Base-by-base conservation (phyloP, 1,139 yeast species). In the Candida sanyaensis region DNA sequence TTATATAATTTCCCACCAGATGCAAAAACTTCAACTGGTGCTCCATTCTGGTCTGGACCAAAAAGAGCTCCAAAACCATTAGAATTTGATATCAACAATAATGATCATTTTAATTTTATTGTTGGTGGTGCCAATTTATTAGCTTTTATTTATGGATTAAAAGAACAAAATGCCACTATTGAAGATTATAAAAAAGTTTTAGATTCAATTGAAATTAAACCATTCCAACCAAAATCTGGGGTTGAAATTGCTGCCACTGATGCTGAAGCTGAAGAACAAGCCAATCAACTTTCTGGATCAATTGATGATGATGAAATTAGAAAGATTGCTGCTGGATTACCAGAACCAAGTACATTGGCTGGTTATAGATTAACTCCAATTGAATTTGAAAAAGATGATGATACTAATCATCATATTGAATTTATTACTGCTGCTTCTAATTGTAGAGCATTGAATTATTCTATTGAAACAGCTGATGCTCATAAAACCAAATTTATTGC, bases 321-420 rank as follows among this genome's bases (percentile, higher is more conserved):
- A 57, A 69, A 76, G 51, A 72, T 92, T 49, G 91, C 95, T 37
- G 83, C 86, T 39, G 77, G 86, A 17, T 78, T 93, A 56, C 99
- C 99, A 34, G 84, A 88, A 49, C 96, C 98, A 40, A 83, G 96
- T 4, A 75, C 93, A 1, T 73, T 95, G 61, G 96, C 95, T 4
- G 97, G 97, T 1, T 91, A 86, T 72, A 81, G 96, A 63, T 76
- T 93, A 59, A 75, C 64, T 37, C 95, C 97, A 23, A 93, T 88
- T 46, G 98, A 92, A 59, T 95, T 93, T 64, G 99, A 93, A 70
- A 93, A 93, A 71, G 99, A 93, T 69, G 99, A 93, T 66, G 99
- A 93, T 63, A 73, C 96, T 11, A 93, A 95, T 66, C 96, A 90
- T 62, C 99, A 95, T 68, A 93, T 93, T 61, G 96, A 92, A 64